These are phyloP conservation scores for Sporothrix protearum DNA, from an alignment of 2,329 filamentous ascomycete species.

Conservation along the genomic window DNA sequence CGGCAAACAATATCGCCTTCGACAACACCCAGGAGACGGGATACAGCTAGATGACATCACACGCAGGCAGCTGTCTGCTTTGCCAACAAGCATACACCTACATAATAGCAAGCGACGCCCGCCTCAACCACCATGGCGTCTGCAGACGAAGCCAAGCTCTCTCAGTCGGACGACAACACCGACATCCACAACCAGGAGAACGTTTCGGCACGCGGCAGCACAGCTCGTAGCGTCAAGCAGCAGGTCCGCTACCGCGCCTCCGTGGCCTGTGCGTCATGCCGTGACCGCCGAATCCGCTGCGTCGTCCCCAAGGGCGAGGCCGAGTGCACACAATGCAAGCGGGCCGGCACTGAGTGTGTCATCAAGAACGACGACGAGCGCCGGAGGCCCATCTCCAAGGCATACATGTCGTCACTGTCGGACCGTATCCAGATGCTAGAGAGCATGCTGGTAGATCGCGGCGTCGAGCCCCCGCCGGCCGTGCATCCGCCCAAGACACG, in stretches of 20 bases:
- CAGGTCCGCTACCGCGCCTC: slow-evolving; percentile 48
- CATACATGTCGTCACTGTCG: slow-evolving; percentile 56
- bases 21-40: not conserved
- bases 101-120: no score
- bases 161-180: slow-evolving; percentile 27
- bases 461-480: slow-evolving; percentile 48
- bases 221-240: slow-evolving; percentile 29
- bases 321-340: slow-evolving; percentile 52
- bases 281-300: slow-evolving; percentile 47
- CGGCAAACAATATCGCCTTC: not conserved
- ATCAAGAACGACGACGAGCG: slow-evolving; percentile 58
- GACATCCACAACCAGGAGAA: slow-evolving; percentile 38
- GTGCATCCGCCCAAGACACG: slow-evolving; percentile 52
- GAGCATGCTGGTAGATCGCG: slow-evolving; percentile 48
- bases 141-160: slow-evolving; percentile 18
- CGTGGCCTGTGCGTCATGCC: slow-evolving; percentile 53
- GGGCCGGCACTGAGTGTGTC: slow-evolving; percentile 49
- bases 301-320: slow-evolving; percentile 51
- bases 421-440: slow-evolving; percentile 52
- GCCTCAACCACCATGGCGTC: slow-evolving; percentile 19
- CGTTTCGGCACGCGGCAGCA: slow-evolving; percentile 34
- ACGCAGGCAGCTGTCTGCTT: not conserved
- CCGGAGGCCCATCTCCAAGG: slow-evolving; percentile 55
- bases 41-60: not conserved
- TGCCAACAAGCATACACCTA: not conserved